phyloP scores from a whole-genome alignment of 345 rosid genomes.

The Syzygium jambos region DNA sequence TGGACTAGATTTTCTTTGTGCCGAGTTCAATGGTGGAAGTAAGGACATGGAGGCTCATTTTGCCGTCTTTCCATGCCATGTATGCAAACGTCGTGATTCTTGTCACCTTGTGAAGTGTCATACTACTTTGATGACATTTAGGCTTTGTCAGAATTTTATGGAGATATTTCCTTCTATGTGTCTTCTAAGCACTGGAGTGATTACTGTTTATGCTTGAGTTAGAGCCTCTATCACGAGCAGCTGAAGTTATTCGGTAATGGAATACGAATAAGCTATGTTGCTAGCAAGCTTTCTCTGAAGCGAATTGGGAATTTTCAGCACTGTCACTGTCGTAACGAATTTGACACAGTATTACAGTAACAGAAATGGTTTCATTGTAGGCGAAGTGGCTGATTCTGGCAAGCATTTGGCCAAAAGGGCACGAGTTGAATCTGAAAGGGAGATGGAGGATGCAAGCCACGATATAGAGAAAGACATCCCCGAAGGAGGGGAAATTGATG shows the following conservation, averaged over 20 bases:
- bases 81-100: background rate
- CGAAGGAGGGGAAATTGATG: background rate
- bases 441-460: background rate
- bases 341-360: background rate
- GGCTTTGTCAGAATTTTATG: background rate
- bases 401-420: background rate
- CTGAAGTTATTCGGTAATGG: background rate
- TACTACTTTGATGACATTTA: background rate
- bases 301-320: background rate
- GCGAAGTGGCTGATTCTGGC: background rate
- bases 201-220: background rate
- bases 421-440: background rate
- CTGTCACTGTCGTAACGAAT: background rate
- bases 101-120: background rate
- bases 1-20: background rate
- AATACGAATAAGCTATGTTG: background rate
- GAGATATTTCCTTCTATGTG: background rate
- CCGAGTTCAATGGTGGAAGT: background rate
- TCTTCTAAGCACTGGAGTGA: background rate
- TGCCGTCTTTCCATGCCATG: background rate
- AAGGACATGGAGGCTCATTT: background rate
- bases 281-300: background rate
- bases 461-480: background rate
- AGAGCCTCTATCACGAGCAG: background rate
- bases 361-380: background rate